A percentile compares a stretch with the other conserved stretches of the same genome.
phyloP scores from a whole-genome alignment of 2,329 filamentous ascomycete genomes.

The Neospermospora avenae region DNA sequence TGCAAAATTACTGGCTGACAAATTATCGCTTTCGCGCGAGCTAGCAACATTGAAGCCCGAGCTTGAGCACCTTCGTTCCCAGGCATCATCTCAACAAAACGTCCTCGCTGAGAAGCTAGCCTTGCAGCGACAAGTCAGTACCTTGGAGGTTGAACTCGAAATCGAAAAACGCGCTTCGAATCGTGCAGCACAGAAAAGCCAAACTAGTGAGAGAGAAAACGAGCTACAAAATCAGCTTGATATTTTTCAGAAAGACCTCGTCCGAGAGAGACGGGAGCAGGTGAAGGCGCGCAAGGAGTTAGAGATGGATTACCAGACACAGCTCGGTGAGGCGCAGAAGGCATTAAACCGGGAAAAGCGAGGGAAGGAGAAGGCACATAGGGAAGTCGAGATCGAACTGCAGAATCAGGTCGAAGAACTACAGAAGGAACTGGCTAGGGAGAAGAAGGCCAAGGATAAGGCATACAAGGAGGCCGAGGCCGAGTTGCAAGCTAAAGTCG shows the following conservation, averaged over 20 bases:
- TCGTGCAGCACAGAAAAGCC: constrained; percentile 47
- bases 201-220: constrained; percentile 39
- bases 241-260: constrained; percentile 38
- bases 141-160: constrained; percentile 76
- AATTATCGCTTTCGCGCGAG: constrained; percentile 58
- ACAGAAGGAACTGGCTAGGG: constrained; percentile 36
- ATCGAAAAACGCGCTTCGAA: constrained; percentile 72
- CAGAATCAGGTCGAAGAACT: constrained; percentile 39
- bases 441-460: constrained; percentile 36
- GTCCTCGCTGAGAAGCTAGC: constrained; percentile 75
- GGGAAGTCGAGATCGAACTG: constrained; percentile 37
- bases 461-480: constrained; percentile 26
- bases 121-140: constrained; percentile 73
- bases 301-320: constrained; percentile 38
- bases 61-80: constrained; percentile 57
- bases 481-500: constrained; percentile 34
- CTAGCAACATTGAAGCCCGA: constrained; percentile 57
- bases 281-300: constrained; percentile 29
- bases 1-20: constrained; percentile 65
- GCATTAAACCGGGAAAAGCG: constrained; percentile 36
- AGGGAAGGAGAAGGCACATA: constrained; percentile 28
- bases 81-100: constrained; percentile 59
- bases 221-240: constrained; percentile 41
- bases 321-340: constrained; percentile 39
- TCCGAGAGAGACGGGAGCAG: constrained; percentile 38